Conservation (phyloP, 2,329 filamentous ascomycete species). For the Ophiostoma australiae region DNA sequence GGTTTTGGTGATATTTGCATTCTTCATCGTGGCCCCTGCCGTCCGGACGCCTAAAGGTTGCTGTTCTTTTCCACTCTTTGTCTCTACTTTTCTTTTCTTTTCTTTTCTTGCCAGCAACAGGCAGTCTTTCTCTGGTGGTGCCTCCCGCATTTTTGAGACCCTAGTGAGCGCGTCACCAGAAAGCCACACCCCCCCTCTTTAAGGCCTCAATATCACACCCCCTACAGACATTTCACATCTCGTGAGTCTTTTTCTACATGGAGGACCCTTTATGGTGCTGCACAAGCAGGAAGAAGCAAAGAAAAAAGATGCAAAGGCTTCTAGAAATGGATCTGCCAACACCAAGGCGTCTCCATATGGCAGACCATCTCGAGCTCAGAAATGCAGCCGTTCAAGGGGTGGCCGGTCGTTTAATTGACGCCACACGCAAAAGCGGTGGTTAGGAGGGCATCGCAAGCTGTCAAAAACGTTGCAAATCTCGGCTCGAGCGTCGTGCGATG, state of each 20-base stretch:
- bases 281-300: not conserved
- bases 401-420: conserved; percentile 21
- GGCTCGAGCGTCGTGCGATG: not conserved
- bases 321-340: conserved; percentile 21
- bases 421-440: conserved; percentile 8
- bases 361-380: conserved; percentile 14
- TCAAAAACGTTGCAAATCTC: not conserved
- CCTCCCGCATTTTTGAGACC: not conserved
- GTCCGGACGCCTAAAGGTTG: not conserved
- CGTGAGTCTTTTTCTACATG: not conserved
- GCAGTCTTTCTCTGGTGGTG: not conserved
- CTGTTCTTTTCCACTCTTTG: not conserved
- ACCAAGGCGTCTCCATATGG: not conserved
- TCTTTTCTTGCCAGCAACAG: not conserved
- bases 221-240: not conserved
- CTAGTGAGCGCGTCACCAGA: not conserved
- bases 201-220: not conserved
- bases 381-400: conserved; percentile 25
- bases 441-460: not conserved
- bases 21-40: conserved; percentile 25
- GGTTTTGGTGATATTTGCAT: conserved; percentile 17
- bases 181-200: not conserved
- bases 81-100: not conserved
- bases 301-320: not conserved
- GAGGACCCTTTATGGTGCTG: not conserved